phyloP scores from a whole-genome alignment of 441 rosid genomes.

The Euphorbia schlechtendalii region DNA sequence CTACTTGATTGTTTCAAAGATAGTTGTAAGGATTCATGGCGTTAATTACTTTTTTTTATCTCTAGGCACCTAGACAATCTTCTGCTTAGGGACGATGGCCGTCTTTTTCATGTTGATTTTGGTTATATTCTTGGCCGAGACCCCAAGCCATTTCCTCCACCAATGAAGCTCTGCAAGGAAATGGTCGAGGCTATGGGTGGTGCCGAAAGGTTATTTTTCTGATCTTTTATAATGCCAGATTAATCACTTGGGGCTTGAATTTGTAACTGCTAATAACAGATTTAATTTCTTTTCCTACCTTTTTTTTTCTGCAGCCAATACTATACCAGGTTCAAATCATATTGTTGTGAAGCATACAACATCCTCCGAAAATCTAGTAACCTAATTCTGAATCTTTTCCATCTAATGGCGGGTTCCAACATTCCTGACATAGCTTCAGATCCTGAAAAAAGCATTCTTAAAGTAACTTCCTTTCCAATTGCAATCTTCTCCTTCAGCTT shows the following conservation, averaged over 20 bases:
- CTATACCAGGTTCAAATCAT: slow-evolving; percentile 93
- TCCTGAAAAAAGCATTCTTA: slow-evolving; percentile 96
- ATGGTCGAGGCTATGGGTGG: slow-evolving; percentile 99
- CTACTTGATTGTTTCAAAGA: neutral
- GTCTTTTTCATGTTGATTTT: slow-evolving; percentile 96
- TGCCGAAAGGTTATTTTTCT: slow-evolving; percentile 75
- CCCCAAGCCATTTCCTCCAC: slow-evolving; percentile 98
- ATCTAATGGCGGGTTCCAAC: slow-evolving; percentile 96
- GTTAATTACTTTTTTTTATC: slow-evolving; percentile 7
- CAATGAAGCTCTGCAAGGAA: slow-evolving; percentile 99
- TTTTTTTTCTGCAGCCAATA: slow-evolving; percentile 60
- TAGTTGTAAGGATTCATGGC: neutral
- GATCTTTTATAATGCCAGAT: slow-evolving; percentile 1
- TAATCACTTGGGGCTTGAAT: neutral
- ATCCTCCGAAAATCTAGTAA: slow-evolving; percentile 95
- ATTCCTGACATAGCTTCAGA: slow-evolving; percentile 96
- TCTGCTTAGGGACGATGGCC: slow-evolving; percentile 92
- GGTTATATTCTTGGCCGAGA: slow-evolving; percentile 96
- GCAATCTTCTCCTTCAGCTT: too few relatives aligned
- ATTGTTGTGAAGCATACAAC: slow-evolving; percentile 99
- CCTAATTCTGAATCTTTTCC: slow-evolving; percentile 85
- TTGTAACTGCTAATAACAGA: slow-evolving; percentile 9
- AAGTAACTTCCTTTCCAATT: slow-evolving; percentile 51
- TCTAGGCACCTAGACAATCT: slow-evolving; percentile 98
- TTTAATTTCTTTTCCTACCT: slow-evolving; percentile 7